These are phyloP conservation scores for Cytospora schulzeri DNA, from an alignment of 2,329 filamentous ascomycete species.

Conservation along the genomic window DNA sequence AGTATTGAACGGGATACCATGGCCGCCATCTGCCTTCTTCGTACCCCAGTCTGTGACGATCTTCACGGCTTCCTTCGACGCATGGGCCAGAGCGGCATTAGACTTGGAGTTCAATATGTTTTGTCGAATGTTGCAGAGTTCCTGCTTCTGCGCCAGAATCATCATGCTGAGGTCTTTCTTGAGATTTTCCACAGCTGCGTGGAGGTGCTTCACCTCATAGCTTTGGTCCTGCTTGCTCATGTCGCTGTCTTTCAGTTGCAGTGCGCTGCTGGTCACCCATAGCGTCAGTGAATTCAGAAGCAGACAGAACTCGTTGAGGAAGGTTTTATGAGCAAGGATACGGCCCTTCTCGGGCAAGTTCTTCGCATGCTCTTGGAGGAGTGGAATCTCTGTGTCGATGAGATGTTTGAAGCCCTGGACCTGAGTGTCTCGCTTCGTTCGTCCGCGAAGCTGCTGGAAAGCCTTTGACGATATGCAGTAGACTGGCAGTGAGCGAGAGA, in stretches of 20 bases:
- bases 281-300: constrained; percentile 54
- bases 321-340: constrained; percentile 46
- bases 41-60: neutral
- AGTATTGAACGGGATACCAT: neutral
- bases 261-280: constrained; percentile 17
- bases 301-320: constrained; percentile 54
- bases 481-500: constrained; percentile 59
- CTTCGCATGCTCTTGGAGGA: constrained; percentile 59
- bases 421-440: constrained; percentile 33
- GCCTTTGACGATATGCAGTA: constrained; percentile 40
- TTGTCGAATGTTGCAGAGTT: neutral
- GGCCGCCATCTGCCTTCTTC: neutral
- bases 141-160: neutral
- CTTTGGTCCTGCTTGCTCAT: constrained; percentile 5
- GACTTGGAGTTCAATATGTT: neutral
- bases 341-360: constrained; percentile 48
- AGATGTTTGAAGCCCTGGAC: constrained; percentile 51
- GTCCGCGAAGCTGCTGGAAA: constrained; percentile 23
- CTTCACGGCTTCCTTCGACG: neutral
- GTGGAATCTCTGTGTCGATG: constrained; percentile 61
- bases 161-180: neutral
- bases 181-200: neutral
- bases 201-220: constrained; percentile 8
- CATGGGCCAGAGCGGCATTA: neutral
- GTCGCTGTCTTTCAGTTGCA: neutral